A percentile compares a stretch with the other conserved stretches of the same genome.
phyloP scores from a whole-genome alignment of 2,329 filamentous ascomycete species.

The Neonectria punicea region DNA sequence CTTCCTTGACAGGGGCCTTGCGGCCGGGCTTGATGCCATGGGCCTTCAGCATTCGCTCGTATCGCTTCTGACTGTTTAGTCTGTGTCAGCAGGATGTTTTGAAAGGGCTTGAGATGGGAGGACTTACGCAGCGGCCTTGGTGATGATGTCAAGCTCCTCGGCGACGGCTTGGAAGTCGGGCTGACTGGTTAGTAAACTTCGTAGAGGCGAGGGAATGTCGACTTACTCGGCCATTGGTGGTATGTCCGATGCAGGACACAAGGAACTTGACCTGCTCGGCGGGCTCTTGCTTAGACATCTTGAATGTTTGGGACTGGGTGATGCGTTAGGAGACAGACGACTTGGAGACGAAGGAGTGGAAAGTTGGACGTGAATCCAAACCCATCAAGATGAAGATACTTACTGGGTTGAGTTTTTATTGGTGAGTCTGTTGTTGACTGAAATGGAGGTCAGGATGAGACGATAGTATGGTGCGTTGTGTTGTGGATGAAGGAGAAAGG shows the following conservation, averaged over 20 bases:
- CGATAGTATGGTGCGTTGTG: slow-evolving; percentile 1
- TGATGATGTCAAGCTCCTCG: slow-evolving; percentile 69
- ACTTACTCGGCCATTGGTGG: slow-evolving; percentile 68
- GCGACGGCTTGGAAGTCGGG: slow-evolving; percentile 75
- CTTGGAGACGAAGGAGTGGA: too few relatives aligned
- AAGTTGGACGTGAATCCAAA: too few relatives aligned
- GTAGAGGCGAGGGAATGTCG: neutral
- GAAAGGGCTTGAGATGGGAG: neutral
- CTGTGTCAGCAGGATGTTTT: neutral
- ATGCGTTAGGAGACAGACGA: neutral
- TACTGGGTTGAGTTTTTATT: neutral
- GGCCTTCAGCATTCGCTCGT: slow-evolving; percentile 72
- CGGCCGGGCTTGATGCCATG: slow-evolving; percentile 57
- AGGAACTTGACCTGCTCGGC: slow-evolving; percentile 72
- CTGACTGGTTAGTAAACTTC: slow-evolving; percentile 50
- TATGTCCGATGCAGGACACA: slow-evolving; percentile 71
- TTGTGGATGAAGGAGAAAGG: slow-evolving; percentile 1
- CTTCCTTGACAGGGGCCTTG: slow-evolving; percentile 6
- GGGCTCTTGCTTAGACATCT: slow-evolving; percentile 63
- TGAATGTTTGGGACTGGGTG: slow-evolving; percentile 39
- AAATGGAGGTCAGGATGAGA: neutral
- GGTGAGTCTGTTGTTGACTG: slow-evolving; percentile 2
- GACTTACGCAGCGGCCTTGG: slow-evolving; percentile 77
- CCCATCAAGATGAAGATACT: neutral
- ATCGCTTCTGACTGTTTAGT: slow-evolving; percentile 69